A percentile compares a stretch with the other conserved stretches of the same genome.
These are phyloP conservation scores for Silene uniflora DNA, from an alignment of 148 eudicot species.

Conservation along the genomic window DNA sequence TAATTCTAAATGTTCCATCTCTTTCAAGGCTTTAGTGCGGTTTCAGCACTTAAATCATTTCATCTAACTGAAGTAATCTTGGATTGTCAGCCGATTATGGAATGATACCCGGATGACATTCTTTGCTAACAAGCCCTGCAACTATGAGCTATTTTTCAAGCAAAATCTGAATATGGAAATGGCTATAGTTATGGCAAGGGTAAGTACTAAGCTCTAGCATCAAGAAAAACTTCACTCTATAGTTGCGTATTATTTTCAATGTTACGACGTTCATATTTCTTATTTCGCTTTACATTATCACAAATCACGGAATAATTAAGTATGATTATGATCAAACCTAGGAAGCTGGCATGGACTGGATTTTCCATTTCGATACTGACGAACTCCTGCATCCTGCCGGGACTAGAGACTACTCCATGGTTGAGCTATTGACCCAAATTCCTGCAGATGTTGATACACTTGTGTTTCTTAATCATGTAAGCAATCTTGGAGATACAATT, in stretches of 20 bases:
- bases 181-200: constrained; percentile 80
- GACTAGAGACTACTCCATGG: constrained; percentile 52
- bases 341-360: constrained; percentile 82
- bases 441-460: constrained; percentile 57
- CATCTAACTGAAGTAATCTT: neutral
- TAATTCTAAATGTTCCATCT: too few relatives aligned
- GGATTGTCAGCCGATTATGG: constrained; percentile 61
- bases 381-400: constrained; percentile 85
- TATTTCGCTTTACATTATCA: neutral
- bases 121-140: constrained; percentile 85
- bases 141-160: constrained; percentile 77
- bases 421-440: constrained; percentile 45
- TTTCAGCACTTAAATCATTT: neutral
- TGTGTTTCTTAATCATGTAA: constrained; percentile 63
- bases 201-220: constrained; percentile 20
- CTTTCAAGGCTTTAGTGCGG: too few relatives aligned
- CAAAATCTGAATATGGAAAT: constrained; percentile 85
- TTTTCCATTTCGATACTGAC: constrained; percentile 86
- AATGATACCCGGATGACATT: constrained; percentile 61
- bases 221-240: neutral
- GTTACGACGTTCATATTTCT: neutral
- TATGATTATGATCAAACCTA: constrained; percentile 21
- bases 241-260: neutral
- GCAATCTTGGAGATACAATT: constrained; percentile 19
- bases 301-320: neutral